Evolutionary conservation across 768 basidiomycete genomes (phyloP).

Genomic region (Mycena vulgaris): DNA sequence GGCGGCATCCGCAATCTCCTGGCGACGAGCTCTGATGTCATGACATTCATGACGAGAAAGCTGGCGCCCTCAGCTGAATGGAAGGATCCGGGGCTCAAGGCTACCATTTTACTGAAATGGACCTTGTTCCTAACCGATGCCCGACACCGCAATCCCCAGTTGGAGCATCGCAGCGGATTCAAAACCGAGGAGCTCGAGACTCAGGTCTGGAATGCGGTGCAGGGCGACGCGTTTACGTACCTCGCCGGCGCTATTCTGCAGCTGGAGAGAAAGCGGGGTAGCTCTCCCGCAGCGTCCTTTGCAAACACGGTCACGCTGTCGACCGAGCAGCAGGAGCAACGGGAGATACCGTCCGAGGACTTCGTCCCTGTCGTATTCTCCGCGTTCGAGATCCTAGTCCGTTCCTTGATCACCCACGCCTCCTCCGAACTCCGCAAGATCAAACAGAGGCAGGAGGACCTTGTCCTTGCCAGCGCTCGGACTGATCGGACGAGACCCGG

Average conservation of each 20-base stretch:
- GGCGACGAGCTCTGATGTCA: slow-evolving; percentile 61
- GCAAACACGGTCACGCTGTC: slow-evolving; percentile 51
- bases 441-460: slow-evolving; percentile 91
- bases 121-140: slow-evolving; percentile 87
- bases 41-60: slow-evolving; percentile 73
- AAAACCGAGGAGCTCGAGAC: slow-evolving; percentile 86
- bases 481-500: slow-evolving; percentile 73
- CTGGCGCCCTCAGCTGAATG: slow-evolving; percentile 69
- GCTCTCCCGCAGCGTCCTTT: slow-evolving; percentile 53
- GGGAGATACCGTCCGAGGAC: slow-evolving; percentile 62
- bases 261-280: slow-evolving; percentile 62
- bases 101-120: slow-evolving; percentile 87
- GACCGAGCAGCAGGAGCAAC: slow-evolving; percentile 61
- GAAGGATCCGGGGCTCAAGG: slow-evolving; percentile 81
- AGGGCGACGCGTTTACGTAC: slow-evolving; percentile 86
- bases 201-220: slow-evolving; percentile 87
- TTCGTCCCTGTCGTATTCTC: slow-evolving; percentile 71
- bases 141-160: slow-evolving; percentile 74
- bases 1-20: slow-evolving; percentile 64
- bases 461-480: slow-evolving; percentile 76
- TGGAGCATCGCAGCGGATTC: slow-evolving; percentile 78
- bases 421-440: slow-evolving; percentile 89
- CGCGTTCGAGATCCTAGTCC: slow-evolving; percentile 79
- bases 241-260: slow-evolving; percentile 73
- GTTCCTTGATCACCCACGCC: slow-evolving; percentile 80